These are phyloP conservation scores for Atkinsonella texensis DNA, from an alignment of 2,329 filamentous ascomycete genomes.

Conservation along the genomic window DNA sequence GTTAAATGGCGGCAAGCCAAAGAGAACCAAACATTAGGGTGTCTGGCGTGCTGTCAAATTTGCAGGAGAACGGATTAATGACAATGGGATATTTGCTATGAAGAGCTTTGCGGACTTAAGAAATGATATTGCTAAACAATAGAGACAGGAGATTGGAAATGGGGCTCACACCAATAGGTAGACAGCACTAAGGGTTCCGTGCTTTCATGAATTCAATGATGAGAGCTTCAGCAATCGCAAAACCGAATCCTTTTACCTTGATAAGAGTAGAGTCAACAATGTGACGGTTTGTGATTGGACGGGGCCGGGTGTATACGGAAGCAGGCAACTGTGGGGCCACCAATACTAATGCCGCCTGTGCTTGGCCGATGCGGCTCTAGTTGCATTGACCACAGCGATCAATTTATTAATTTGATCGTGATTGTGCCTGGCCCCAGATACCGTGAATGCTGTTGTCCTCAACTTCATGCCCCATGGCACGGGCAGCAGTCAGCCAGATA, in stretches of 20 bases:
- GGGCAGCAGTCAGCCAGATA: not conserved
- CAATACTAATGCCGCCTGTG: too few relatives aligned
- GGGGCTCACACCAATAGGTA: not conserved
- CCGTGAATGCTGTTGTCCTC: not conserved
- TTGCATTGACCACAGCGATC: too few relatives aligned
- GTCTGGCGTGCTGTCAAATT: not conserved
- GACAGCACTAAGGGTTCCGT: too few relatives aligned
- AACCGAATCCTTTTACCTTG: too few relatives aligned
- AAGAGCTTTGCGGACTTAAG: not conserved
- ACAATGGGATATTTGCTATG: not conserved
- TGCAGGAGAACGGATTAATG: not conserved
- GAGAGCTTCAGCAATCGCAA: too few relatives aligned
- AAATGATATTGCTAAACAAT: not conserved
- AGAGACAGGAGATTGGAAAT: not conserved
- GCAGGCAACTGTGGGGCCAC: too few relatives aligned
- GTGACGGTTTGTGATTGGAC: too few relatives aligned
- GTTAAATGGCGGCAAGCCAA: slow-evolving; percentile 21
- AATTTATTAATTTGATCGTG: too few relatives aligned
- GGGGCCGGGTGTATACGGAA: too few relatives aligned
- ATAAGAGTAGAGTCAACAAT: too few relatives aligned
- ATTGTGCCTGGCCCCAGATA: not conserved
- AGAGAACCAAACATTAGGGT: slow-evolving; percentile 2
- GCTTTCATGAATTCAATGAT: not conserved
- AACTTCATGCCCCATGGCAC: not conserved
- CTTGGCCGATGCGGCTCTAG: too few relatives aligned